Percentiles rank a stretch among this genome's conserved stretches.
These are phyloP conservation scores for Tolypocladium guangdongense DNA, from an alignment of 2,329 filamentous ascomycete genomes.

Conservation along the genomic window DNA sequence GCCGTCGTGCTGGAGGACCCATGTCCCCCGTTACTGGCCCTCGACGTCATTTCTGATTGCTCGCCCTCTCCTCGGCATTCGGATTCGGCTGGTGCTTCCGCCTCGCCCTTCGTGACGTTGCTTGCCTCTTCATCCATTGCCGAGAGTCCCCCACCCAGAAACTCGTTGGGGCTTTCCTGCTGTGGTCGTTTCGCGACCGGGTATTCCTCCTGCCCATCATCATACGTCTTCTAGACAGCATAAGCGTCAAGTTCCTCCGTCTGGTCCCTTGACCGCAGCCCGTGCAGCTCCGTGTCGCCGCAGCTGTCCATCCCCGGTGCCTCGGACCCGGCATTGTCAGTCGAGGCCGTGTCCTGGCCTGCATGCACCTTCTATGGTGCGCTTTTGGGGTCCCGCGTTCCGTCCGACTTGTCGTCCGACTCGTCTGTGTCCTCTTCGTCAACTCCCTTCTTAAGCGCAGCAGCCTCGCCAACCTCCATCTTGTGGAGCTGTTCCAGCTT, in stretches of 20 bases:
- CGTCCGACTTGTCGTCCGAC: conserved; percentile 15
- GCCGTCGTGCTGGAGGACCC: not conserved
- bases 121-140: not conserved
- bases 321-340: not conserved
- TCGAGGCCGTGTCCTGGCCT: not conserved
- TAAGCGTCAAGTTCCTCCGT: not conserved
- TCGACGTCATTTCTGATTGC: not conserved
- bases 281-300: not conserved
- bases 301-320: not conserved
- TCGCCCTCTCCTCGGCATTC: not conserved
- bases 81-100: not conserved
- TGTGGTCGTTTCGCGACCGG: not conserved
- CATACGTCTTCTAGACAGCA: not conserved
- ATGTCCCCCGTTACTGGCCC: not conserved
- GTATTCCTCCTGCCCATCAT: not conserved
- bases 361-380: conserved; percentile 20
- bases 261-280: not conserved
- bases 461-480: conserved; percentile 50
- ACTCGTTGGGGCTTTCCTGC: not conserved
- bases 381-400: conserved; percentile 11
- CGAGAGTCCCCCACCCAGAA: not conserved
- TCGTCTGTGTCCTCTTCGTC: conserved; percentile 29
- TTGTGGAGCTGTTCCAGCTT: conserved; percentile 42
- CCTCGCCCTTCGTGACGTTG: not conserved
- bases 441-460: conserved; percentile 32